phyloP scores from a whole-genome alignment of 139 green algal genomes.

The Bryopsis sp. region DNA sequence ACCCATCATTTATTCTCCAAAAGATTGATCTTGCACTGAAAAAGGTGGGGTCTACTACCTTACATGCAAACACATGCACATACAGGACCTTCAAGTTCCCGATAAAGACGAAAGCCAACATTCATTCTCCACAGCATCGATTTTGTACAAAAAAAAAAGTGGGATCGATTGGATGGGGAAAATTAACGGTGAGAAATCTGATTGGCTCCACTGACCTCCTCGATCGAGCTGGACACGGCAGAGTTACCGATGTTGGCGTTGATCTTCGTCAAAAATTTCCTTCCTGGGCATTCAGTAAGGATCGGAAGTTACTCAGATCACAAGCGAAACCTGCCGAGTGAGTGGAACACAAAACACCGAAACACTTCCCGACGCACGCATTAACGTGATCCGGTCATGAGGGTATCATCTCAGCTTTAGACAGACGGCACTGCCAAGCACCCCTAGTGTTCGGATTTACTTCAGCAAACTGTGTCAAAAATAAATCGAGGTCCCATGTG shows the following conservation, averaged over 20 bases:
- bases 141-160: too few species aligned
- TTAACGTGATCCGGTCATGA: conserved; percentile 49
- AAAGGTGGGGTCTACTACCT: too few species aligned
- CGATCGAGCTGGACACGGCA: conserved; percentile 78
- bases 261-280: conserved; percentile 89
- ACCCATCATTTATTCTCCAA: too few species aligned
- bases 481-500: too few species aligned
- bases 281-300: conserved; percentile 36
- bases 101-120: background rate
- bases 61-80: too few species aligned
- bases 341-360: background rate
- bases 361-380: conserved; percentile 50
- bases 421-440: conserved; percentile 23
- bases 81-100: background rate
- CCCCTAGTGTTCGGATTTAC: conserved; percentile 39
- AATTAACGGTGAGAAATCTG: too few species aligned
- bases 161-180: too few species aligned
- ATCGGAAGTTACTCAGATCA: background rate
- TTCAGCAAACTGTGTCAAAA: too few species aligned
- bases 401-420: conserved; percentile 56
- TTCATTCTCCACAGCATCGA: too few species aligned
- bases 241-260: conserved; percentile 97
- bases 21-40: too few species aligned
- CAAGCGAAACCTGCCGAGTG: background rate
- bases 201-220: too few species aligned